Evolutionary conservation across 1,284 basidiomycete genomes (phyloP).

Genomic region (Xerocomus cyaneibrunnescens): DNA sequence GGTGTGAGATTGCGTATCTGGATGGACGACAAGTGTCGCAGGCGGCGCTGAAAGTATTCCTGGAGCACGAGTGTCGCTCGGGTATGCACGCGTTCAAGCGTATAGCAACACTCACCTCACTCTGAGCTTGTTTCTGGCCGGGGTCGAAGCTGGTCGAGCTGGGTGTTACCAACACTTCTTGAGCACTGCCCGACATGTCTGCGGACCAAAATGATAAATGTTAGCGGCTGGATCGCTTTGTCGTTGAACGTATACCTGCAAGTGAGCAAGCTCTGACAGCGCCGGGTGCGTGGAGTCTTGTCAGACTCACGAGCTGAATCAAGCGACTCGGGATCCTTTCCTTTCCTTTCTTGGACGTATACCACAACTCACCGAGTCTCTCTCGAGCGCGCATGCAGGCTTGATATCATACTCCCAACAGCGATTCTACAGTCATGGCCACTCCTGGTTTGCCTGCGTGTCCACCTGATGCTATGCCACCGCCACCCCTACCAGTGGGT

Average conservation of each 20-base stretch:
- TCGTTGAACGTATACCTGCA: slow-evolving; percentile 4
- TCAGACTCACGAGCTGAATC: background rate
- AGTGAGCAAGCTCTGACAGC: slow-evolving; percentile 3
- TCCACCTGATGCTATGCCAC: slow-evolving; percentile 48
- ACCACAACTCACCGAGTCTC: background rate
- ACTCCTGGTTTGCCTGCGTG: slow-evolving; percentile 12
- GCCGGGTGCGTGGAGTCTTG: slow-evolving; percentile 4
- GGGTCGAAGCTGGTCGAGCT: slow-evolving; percentile 17
- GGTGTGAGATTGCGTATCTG: slow-evolving; percentile 80
- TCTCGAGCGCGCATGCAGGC: slow-evolving; percentile 14
- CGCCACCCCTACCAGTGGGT: slow-evolving; percentile 52
- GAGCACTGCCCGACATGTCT: slow-evolving; percentile 24
- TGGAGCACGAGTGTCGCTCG: slow-evolving; percentile 4
- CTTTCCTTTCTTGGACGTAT: slow-evolving; percentile 28
- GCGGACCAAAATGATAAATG: background rate
- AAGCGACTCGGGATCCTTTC: background rate
- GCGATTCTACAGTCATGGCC: slow-evolving; percentile 14
- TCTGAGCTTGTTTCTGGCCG: slow-evolving; percentile 10
- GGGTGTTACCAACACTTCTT: slow-evolving; percentile 16
- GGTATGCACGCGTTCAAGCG: background rate
- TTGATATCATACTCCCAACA: slow-evolving; percentile 12
- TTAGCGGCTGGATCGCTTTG: background rate
- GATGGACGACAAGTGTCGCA: slow-evolving; percentile 72
- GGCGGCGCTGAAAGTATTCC: slow-evolving; percentile 52
- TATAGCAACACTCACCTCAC: slow-evolving; percentile 17